Base-by-base conservation (phyloP, 2,329 filamentous ascomycete species). In the Pochonia chlamydosporia region DNA sequence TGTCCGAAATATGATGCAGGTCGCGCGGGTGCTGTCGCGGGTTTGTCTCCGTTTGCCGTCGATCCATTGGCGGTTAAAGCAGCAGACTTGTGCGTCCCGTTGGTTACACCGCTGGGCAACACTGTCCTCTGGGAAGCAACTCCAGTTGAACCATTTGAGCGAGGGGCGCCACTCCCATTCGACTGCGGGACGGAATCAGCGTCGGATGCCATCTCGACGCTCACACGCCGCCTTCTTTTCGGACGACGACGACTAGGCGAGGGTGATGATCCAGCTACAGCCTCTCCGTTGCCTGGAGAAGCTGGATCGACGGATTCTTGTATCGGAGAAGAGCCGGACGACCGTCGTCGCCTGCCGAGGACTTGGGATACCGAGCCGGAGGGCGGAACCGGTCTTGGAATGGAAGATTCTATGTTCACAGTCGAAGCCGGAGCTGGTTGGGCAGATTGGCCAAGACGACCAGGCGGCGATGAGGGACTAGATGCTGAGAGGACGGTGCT, bases 1-100 rank as follows among this genome's bases (percentile, higher is more conserved):
- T 97, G 92, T 16, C 90, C 91, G 60, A 83, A 85, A 64, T 95
- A 97, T 24, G 64, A 67, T 39, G 56, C 43, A 2, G 59, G 52
- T 11, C 50, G 54, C 26, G 51, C 50, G 18, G 46, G 44, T 11
- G 47, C 41, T 14, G 50, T 35, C 21, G 43, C 49, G 43, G 47
- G 51, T 48, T 59, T 62, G n/a, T 59, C 56, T 26, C 59, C 58
- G 42, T 54, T 63, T 11, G 73, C 66, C 33, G n/a, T n/a, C n/a
- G 78, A 75, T 30, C 83, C 80, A 58, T 86, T 87, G 43, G 74
- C 63, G 18, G 72, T 62, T 5, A 39, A 20, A 48, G 66, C 63
- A 46, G 66, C 61, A 11, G 69, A 51, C 54, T 76, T 76, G 43
- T 71, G 64, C 23, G 68, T 64, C 35, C 76, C 75, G 58, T 81